Conservation (phyloP, 306 rosid species). For the Vigna angularis region DNA sequence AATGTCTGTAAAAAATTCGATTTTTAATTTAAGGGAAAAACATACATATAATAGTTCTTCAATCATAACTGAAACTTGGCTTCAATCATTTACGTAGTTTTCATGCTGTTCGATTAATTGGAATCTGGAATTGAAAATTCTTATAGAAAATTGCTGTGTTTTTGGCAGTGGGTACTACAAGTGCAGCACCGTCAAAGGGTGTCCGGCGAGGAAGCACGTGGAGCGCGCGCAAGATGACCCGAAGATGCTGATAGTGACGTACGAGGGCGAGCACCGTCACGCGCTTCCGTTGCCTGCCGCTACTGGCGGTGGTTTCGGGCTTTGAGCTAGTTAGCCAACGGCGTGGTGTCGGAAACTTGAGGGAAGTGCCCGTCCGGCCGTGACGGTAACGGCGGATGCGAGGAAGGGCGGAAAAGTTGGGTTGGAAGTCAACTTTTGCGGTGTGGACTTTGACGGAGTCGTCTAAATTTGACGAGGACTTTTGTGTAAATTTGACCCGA, state of each 20-base stretch:
- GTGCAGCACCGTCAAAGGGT: conserved; percentile 80
- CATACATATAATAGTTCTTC: not conserved
- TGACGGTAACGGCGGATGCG: conserved; percentile 28
- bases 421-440: conserved; percentile 34
- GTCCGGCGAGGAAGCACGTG: conserved; percentile 88
- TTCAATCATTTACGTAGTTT: no score
- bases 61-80: not conserved
- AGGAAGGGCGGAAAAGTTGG: not conserved
- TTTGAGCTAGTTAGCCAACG: not conserved
- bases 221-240: conserved; percentile 67
- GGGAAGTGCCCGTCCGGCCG: not conserved
- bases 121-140: no score
- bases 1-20: not conserved
- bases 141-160: not conserved
- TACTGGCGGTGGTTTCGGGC: conserved; percentile 1
- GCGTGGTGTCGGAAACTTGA: not conserved
- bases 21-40: not conserved
- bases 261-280: conserved; percentile 55
- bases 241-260: conserved; percentile 48
- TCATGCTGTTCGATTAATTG: no score
- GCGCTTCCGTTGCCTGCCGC: conserved; percentile 4
- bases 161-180: conserved; percentile 69
- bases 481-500: conserved; percentile 43
- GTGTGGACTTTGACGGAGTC: conserved; percentile 46
- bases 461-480: conserved; percentile 33